Evolutionary conservation across 2,329 filamentous ascomycete genomes (phyloP), one percentile per base, ranked within the genome.

Genomic region (Botryotinia narcissicola): DNA sequence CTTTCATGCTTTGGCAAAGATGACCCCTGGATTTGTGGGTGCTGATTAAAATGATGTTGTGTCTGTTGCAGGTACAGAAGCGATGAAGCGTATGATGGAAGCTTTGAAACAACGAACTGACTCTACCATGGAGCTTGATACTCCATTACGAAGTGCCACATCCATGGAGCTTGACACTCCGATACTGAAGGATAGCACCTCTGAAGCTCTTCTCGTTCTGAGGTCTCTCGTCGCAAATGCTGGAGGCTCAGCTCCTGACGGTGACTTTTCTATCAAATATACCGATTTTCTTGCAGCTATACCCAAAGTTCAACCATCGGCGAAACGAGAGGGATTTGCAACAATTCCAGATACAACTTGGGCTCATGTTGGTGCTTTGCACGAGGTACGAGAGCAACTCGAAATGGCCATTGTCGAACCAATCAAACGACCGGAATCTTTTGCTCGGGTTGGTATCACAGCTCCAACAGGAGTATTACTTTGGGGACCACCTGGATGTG

Each of bases 401-500:
- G 87, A 92, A 78, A 90, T 91, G 80, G 93, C 94, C 62, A 97
- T 99, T 79, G 93, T 98, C 61, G 91, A 94, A 32, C 95, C 95
- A 1, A 98, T 99, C 83, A 90, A 91, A 77, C 85, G 92, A 72
- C 96, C 96, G 0, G 90, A 93, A 48, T 85, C 91, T 60, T 98
- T 95, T 82, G 87, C 88, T 44, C 86, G 87, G 14, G 90, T 96
- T 10, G 95, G 95, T 79, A 92, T 97, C 77, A 90, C 89, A 35
- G 90, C 92, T 0, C 92, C 94, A 0, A 92, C 93, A 0, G 96
- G 96, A 25, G 94, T 98, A 4, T 87, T 99, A 0, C 92, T 99
- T 72, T 99, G 95, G 94, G 96, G 96, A 0, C 96, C 96, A 1
- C 96, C 96, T 0, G 96, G 96, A 10, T 99, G 96, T 82, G 96